Evolutionary conservation across 2,329 filamentous ascomycete species (phyloP).

Genomic region (Phoma sp.): DNA sequence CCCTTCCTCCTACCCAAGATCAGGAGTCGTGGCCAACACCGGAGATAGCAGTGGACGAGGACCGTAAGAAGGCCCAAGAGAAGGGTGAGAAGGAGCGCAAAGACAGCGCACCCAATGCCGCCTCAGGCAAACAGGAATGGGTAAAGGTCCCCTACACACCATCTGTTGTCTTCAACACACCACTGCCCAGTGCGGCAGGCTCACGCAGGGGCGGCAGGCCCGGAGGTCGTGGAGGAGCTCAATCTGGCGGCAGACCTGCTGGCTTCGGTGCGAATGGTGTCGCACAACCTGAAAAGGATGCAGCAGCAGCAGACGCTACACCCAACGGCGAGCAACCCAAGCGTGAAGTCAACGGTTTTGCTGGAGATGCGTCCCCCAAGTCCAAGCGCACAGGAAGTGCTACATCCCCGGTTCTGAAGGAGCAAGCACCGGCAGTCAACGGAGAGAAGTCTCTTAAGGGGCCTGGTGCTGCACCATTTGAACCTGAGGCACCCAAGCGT

Average conservation of each 20-base stretch:
- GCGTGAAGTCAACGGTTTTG: constrained; percentile 36
- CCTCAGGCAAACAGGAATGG: constrained; percentile 80
- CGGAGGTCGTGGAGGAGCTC: constrained; percentile 62
- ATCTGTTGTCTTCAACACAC: constrained; percentile 85
- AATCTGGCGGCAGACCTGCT: constrained; percentile 59
- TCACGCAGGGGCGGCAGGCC: constrained; percentile 51
- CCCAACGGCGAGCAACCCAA: constrained; percentile 43
- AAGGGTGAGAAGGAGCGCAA: constrained; percentile 72
- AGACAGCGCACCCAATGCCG: constrained; percentile 50
- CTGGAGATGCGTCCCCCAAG: constrained; percentile 42
- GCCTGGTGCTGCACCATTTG: constrained; percentile 21
- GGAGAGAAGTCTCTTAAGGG: constrained; percentile 36
- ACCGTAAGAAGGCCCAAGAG: constrained; percentile 73
- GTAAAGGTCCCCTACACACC: constrained; percentile 82
- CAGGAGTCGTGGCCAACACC: constrained; percentile 88
- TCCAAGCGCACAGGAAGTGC: constrained; percentile 45
- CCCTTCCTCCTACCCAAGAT: constrained; percentile 74
- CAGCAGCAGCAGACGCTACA: constrained; percentile 23
- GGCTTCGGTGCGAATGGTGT: constrained; percentile 49
- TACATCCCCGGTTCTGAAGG: constrained; percentile 39
- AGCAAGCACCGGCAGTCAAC: constrained; percentile 29
- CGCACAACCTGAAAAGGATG: constrained; percentile 48
- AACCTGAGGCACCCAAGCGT: constrained; percentile 34
- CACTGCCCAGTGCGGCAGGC: constrained; percentile 62
- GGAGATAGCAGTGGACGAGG: constrained; percentile 76